Evolutionary conservation across 148 eudicot genomes (phyloP).

Genomic region (Bassia scoparia): DNA sequence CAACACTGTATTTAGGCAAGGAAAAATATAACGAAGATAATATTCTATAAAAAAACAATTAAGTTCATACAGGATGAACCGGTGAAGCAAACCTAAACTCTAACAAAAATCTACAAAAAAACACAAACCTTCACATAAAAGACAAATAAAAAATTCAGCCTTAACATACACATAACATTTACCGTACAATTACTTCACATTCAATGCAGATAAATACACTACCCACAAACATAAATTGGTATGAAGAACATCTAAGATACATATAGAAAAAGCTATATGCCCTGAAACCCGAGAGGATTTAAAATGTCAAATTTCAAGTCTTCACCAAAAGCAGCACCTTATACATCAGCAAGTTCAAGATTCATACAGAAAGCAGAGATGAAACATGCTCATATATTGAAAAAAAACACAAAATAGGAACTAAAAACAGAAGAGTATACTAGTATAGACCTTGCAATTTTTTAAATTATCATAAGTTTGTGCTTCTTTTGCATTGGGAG

Average conservation of each 20-base stretch:
- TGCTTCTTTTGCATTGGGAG: constrained; percentile 35
- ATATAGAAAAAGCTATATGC: background rate
- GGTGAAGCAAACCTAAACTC: too few species aligned
- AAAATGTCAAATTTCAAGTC: background rate
- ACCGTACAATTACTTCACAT: too few species aligned
- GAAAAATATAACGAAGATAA: too few species aligned
- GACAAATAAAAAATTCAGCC: too few species aligned
- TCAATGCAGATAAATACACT: too few species aligned
- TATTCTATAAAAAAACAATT: too few species aligned
- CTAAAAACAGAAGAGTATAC: constrained; percentile 10
- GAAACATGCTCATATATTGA: background rate
- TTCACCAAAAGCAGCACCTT: background rate
- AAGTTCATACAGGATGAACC: too few species aligned
- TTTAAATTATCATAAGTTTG: constrained; percentile 44
- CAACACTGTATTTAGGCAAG: too few species aligned
- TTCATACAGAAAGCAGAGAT: background rate
- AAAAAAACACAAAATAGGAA: background rate
- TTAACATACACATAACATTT: too few species aligned
- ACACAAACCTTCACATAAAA: too few species aligned
- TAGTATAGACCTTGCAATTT: constrained; percentile 50
- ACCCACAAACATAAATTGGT: background rate
- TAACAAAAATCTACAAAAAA: too few species aligned
- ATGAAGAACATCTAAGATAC: background rate
- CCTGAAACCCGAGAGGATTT: background rate
- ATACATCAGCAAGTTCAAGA: background rate